Evolutionary conservation across 306 rosid species (phyloP).

Genomic region (cucumber (Cucumis sativus)): DNA sequence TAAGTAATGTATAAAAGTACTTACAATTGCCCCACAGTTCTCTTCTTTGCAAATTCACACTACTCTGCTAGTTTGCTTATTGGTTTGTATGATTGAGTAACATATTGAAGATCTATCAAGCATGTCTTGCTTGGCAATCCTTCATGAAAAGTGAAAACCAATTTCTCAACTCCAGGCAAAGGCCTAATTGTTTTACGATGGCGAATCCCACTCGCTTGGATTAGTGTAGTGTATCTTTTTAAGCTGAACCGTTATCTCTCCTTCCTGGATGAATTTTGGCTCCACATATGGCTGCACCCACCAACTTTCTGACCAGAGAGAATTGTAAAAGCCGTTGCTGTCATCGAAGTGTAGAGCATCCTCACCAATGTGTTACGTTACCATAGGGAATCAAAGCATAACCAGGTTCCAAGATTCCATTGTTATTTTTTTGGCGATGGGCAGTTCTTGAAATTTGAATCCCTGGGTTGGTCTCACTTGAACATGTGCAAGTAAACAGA

Average conservation of each 20-base stretch:
- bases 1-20: not conserved
- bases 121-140: slow-evolving; percentile 66
- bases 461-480: slow-evolving; percentile 81
- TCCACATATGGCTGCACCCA: slow-evolving; percentile 56
- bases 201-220: slow-evolving; percentile 71
- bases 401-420: slow-evolving; percentile 27
- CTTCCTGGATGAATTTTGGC: slow-evolving; percentile 71
- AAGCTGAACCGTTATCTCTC: slow-evolving; percentile 80
- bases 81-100: not conserved
- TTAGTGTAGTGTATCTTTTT: slow-evolving; percentile 19
- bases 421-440: slow-evolving; percentile 33
- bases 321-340: slow-evolving; percentile 67
- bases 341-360: slow-evolving; percentile 41
- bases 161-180: slow-evolving; percentile 80
- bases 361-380: no score
- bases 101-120: not conserved
- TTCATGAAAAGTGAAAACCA: slow-evolving; percentile 63
- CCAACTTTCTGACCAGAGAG: slow-evolving; percentile 74
- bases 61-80: not conserved
- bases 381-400: no score
- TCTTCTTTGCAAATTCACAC: not conserved
- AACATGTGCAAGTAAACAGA: slow-evolving; percentile 32
- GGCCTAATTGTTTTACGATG: slow-evolving; percentile 87
- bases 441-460: slow-evolving; percentile 52
- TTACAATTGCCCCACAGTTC: not conserved